These are phyloP conservation scores for Thyridium curvatum DNA, from an alignment of 2,329 filamentous ascomycete species.

Conservation along the genomic window DNA sequence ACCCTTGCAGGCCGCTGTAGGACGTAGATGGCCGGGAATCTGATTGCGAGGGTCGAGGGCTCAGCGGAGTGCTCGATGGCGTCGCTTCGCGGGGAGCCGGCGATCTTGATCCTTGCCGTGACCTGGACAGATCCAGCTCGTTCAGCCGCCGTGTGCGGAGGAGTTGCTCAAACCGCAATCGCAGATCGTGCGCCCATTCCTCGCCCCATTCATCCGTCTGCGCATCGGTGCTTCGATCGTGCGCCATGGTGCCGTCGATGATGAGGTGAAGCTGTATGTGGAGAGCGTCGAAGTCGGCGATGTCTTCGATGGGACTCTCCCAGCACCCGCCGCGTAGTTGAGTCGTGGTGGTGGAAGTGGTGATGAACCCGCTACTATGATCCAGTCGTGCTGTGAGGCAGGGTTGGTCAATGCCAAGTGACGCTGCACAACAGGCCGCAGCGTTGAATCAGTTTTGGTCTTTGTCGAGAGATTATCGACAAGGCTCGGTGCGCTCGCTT, in stretches of 20 bases:
- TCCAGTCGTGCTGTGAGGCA: background rate
- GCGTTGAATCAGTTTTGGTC: no score
- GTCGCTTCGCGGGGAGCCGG: constrained; percentile 45
- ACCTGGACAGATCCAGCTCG: constrained; percentile 64
- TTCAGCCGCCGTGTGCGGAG: constrained; percentile 83
- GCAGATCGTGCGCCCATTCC: constrained; percentile 71
- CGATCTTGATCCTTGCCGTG: constrained; percentile 43
- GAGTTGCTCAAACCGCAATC: constrained; percentile 78
- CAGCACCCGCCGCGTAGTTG: constrained; percentile 2
- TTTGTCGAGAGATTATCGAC: background rate
- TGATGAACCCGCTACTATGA: background rate
- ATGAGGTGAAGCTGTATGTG: constrained; percentile 2
- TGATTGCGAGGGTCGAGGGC: constrained; percentile 33
- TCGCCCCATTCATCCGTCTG: constrained; percentile 51
- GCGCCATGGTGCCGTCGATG: constrained; percentile 20
- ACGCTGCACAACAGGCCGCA: no score
- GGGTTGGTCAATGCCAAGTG: background rate
- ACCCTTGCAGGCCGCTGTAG: constrained; percentile 2
- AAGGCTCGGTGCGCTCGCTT: background rate
- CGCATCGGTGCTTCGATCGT: constrained; percentile 11
- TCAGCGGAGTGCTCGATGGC: constrained; percentile 31
- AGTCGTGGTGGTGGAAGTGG: constrained; percentile 4
- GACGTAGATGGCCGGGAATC: constrained; percentile 1
- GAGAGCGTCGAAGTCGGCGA: constrained; percentile 5
- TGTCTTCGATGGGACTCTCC: constrained; percentile 10